phyloP scores from a whole-genome alignment of 306 rosid genomes.

The Senna siamea region DNA sequence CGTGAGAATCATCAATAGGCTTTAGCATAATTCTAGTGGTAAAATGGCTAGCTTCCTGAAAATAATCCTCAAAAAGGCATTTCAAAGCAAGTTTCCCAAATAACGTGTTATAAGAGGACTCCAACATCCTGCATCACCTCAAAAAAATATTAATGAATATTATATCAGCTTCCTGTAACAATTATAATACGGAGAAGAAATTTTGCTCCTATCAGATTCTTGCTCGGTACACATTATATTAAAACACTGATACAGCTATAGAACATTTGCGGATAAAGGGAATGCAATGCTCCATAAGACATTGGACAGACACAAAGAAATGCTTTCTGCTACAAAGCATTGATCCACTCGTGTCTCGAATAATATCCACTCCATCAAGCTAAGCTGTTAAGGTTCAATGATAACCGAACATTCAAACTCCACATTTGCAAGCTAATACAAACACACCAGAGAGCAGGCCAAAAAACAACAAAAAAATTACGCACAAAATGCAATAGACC shows the following conservation, averaged over 20 bases:
- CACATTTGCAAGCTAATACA: not conserved
- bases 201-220: not conserved
- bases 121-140: conserved; percentile 71
- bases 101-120: conserved; percentile 72
- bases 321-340: not conserved
- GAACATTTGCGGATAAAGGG: not conserved
- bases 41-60: conserved; percentile 68
- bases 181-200: too few species aligned
- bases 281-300: not conserved
- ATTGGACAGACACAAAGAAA: not conserved
- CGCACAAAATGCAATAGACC: not conserved
- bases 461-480: not conserved
- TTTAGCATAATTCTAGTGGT: conserved; percentile 76
- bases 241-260: not conserved
- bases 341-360: not conserved
- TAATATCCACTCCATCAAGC: not conserved
- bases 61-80: conserved; percentile 79
- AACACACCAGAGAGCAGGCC: not conserved
- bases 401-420: not conserved
- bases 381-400: not conserved
- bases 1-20: conserved; percentile 90
- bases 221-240: not conserved
- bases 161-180: not conserved
- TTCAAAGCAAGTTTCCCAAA: conserved; percentile 82
- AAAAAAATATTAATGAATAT: not conserved